Percentiles rank a stretch among this genome's conserved stretches.
These are phyloP conservation scores for Alternaria dauci DNA, from an alignment of 2,329 filamentous ascomycete genomes.

Conservation along the genomic window DNA sequence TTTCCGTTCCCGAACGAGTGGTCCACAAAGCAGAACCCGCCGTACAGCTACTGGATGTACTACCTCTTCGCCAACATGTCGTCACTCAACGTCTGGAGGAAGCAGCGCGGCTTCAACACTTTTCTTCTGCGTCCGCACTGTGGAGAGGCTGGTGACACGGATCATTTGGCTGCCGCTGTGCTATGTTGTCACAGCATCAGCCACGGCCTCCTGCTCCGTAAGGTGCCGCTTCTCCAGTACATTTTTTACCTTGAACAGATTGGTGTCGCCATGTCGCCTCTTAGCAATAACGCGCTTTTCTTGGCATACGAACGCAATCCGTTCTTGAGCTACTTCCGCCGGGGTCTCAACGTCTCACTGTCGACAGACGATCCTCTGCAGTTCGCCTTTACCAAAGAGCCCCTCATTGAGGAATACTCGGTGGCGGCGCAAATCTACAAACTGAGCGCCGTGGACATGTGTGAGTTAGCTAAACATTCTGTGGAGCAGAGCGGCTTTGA, in stretches of 20 bases:
- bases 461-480: slow-evolving; percentile 94
- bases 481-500: slow-evolving; percentile 96
- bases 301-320: slow-evolving; percentile 96
- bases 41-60: slow-evolving; percentile 99
- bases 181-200: slow-evolving; percentile 97
- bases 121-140: slow-evolving; percentile 93
- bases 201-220: slow-evolving; percentile 89
- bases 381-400: slow-evolving; percentile 98
- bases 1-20: slow-evolving; percentile 90
- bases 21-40: slow-evolving; percentile 93
- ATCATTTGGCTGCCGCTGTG: slow-evolving; percentile 90
- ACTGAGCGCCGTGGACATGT: slow-evolving; percentile 96
- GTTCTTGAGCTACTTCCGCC: slow-evolving; percentile 93
- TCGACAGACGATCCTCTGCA: slow-evolving; percentile 97
- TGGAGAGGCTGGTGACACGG: slow-evolving; percentile 94
- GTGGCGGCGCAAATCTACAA: slow-evolving; percentile 99
- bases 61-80: slow-evolving; percentile 94
- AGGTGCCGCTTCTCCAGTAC: slow-evolving; percentile 94
- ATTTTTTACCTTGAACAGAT: slow-evolving; percentile 98
- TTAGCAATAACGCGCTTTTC: slow-evolving; percentile 97
- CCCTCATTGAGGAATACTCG: slow-evolving; percentile 96
- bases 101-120: slow-evolving; percentile 92
- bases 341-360: slow-evolving; percentile 92
- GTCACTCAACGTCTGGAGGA: slow-evolving; percentile 90
- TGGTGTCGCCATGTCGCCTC: slow-evolving; percentile 97